These are phyloP conservation scores for Fusarium scirpi DNA, from an alignment of 2,329 filamentous ascomycete species.

Conservation along the genomic window DNA sequence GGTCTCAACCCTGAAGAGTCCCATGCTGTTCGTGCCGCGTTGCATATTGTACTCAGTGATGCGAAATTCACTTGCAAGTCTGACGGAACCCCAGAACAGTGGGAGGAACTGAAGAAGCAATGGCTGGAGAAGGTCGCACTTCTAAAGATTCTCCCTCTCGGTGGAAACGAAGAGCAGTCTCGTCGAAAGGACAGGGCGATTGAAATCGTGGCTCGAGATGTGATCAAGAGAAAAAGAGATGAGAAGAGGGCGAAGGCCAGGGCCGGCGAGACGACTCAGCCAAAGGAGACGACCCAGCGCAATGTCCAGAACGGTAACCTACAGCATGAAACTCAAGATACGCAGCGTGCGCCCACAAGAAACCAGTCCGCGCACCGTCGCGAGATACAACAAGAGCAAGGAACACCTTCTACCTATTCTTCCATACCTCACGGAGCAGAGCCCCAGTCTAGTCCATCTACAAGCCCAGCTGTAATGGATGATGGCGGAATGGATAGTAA, in stretches of 20 bases:
- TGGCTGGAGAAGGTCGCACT: slow-evolving; percentile 73
- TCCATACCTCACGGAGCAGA: background rate
- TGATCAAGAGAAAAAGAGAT: slow-evolving; percentile 80
- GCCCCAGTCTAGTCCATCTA: slow-evolving; percentile 31
- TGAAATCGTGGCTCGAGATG: slow-evolving; percentile 78
- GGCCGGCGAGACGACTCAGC: slow-evolving; percentile 62
- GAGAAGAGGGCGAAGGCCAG: slow-evolving; percentile 58
- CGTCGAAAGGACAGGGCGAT: slow-evolving; percentile 71
- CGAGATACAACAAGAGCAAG: slow-evolving; percentile 2
- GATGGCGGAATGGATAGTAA: slow-evolving; percentile 36
- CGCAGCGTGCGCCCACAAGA: background rate
- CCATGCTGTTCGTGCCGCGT: slow-evolving; percentile 72
- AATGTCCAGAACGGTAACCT: background rate
- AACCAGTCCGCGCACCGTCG: background rate
- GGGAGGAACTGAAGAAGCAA: slow-evolving; percentile 74
- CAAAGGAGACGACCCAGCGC: background rate
- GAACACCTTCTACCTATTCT: slow-evolving; percentile 1
- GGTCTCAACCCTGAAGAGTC: slow-evolving; percentile 59
- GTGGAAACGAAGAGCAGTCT: slow-evolving; percentile 64
- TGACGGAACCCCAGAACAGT: slow-evolving; percentile 78
- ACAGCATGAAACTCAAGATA: background rate
- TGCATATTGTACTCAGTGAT: slow-evolving; percentile 73
- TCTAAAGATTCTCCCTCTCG: slow-evolving; percentile 65
- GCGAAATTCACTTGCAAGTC: slow-evolving; percentile 79
- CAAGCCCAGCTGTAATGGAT: slow-evolving; percentile 27